Evolutionary conservation across 2,329 filamentous ascomycete genomes (phyloP), one percentile per base, ranked within the genome.

Genomic region (Sphaerulina musiva): DNA sequence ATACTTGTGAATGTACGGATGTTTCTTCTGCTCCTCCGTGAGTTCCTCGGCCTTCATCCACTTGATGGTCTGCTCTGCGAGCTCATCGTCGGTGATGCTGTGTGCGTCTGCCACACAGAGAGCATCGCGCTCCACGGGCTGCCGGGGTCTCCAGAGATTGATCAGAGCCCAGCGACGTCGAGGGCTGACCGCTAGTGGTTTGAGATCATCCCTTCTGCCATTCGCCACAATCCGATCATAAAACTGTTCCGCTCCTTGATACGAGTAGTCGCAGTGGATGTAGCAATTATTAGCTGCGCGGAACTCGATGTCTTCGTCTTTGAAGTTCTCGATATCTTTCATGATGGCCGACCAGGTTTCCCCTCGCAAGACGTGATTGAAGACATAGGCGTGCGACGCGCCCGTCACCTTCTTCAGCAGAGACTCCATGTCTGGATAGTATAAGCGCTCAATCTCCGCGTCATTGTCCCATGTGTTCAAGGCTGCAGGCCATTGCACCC

Each of bases 81-180:
- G 54, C 17, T 56, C 54, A 6, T 56, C 49, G 14, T 52, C 48
- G 11, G 38, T 47, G 29, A 56, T 51, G 11, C 34, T 53, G 40
- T 46, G 45, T 9, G 54, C 48, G n/a, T 57, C 55, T 6, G 43
- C 49, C 6, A 57, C 52, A 38, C 51, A 53, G 2, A 57, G 46
- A 1, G 55, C 51, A 12, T 57, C 51, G 12, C 55, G 48, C n/a
- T 45, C 48, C 31, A 57, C 39, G 0, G 43, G 42, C 45, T 57
- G 52, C 29, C 50, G 14, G 20, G 55, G 55, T 4, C 52, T 48
- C 55, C 55, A 57, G n/a, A 57, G 31, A 10, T 57, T 57, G 44
- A 57, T 55, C 32, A 57, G 20, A n/a, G 54, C 54, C 54, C 54
- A 56, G 23, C 54, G 49, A 42, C 48, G 32, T 46, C 49, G 39